Evolutionary conservation across 108 stramenopile genomes (phyloP).

Genomic region (Skeletonema marinoi): DNA sequence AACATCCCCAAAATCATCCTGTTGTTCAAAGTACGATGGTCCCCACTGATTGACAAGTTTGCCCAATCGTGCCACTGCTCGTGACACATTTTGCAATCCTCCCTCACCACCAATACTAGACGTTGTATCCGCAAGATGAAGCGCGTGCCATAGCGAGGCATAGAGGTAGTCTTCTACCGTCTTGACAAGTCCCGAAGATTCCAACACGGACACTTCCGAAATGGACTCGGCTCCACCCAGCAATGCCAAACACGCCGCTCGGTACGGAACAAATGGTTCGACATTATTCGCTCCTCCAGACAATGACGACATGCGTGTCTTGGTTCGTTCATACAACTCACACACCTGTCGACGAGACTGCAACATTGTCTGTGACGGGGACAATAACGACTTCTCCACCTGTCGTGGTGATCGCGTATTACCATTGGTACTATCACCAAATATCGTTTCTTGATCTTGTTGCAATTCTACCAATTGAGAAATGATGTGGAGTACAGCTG

Average conservation of each 20-base stretch:
- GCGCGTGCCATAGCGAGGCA: slow-evolving; percentile 63
- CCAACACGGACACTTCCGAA: slow-evolving; percentile 32
- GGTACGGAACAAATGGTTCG: slow-evolving; percentile 17
- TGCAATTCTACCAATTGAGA: slow-evolving; percentile 24
- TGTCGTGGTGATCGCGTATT: neutral
- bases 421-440: slow-evolving; percentile 10
- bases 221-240: slow-evolving; percentile 44
- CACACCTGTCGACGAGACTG: slow-evolving; percentile 28
- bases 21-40: slow-evolving; percentile 70
- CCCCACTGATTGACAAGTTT: slow-evolving; percentile 69
- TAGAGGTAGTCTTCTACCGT: slow-evolving; percentile 86
- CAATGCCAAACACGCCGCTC: slow-evolving; percentile 41
- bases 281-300: neutral
- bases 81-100: slow-evolving; percentile 15
- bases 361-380: slow-evolving; percentile 22
- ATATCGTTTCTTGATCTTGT: slow-evolving; percentile 26
- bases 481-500: slow-evolving; percentile 23
- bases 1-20: slow-evolving; percentile 25
- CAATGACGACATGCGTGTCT: slow-evolving; percentile 6
- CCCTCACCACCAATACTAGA: neutral
- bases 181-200: slow-evolving; percentile 41
- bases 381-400: slow-evolving; percentile 8
- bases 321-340: slow-evolving; percentile 44
- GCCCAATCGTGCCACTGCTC: slow-evolving; percentile 56
- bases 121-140: slow-evolving; percentile 44